Conservation (phyloP, 371 early-diverging fungal genomes). For the Haplosporangium sp. region DNA sequence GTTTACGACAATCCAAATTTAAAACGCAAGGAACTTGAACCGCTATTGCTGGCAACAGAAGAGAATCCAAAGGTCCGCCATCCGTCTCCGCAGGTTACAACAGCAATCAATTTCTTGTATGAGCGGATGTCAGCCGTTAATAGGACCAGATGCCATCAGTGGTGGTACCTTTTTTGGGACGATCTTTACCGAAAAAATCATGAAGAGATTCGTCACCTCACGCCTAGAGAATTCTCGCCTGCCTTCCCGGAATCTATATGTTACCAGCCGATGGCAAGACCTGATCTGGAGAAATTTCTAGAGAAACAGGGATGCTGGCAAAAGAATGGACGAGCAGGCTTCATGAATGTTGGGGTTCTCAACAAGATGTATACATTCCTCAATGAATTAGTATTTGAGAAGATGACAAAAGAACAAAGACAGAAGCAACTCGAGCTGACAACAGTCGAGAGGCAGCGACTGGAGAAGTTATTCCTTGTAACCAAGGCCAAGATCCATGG, state of each 20-base stretch:
- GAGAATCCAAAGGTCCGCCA: constrained; percentile 59
- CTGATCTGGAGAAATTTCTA: constrained; percentile 63
- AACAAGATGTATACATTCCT: constrained; percentile 63
- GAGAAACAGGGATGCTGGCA: constrained; percentile 64
- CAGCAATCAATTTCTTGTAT: constrained; percentile 62
- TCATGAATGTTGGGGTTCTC: constrained; percentile 63
- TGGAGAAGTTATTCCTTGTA: constrained; percentile 43
- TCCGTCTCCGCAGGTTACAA: constrained; percentile 55
- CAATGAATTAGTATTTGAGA: constrained; percentile 56
- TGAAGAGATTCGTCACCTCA: constrained; percentile 57
- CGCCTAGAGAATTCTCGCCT: constrained; percentile 65
- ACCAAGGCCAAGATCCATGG: constrained; percentile 43
- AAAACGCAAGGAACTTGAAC: constrained; percentile 57
- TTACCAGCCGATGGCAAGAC: constrained; percentile 67
- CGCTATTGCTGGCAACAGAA: constrained; percentile 60
- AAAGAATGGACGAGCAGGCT: constrained; percentile 53
- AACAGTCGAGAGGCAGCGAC: constrained; percentile 40
- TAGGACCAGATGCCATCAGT: constrained; percentile 57
- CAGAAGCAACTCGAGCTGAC: constrained; percentile 46
- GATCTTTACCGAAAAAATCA: constrained; percentile 69
- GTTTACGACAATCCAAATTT: constrained; percentile 61
- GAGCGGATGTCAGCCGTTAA: constrained; percentile 62
- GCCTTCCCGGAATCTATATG: constrained; percentile 66
- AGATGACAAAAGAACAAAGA: constrained; percentile 46
- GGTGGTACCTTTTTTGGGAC: constrained; percentile 77